A percentile compares a stretch with the other conserved stretches of the same genome.
Evolutionary conservation across 495 filamentous ascomycete genomes (phyloP).

Genomic region (Aspergillus ostianus): DNA sequence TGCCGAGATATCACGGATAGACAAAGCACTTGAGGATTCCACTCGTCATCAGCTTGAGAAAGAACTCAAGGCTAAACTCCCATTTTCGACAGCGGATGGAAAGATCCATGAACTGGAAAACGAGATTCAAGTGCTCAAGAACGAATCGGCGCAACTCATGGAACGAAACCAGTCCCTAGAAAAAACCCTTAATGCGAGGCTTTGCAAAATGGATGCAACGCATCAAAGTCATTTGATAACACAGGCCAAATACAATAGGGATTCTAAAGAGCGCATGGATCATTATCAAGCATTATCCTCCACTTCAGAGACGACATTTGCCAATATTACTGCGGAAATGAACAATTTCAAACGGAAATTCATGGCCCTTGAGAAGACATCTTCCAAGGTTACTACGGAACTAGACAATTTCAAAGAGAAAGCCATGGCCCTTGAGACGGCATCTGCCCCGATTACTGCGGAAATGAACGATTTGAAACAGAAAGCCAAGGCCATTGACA

Average conservation of each 20-base stretch:
- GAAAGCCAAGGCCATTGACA: neutral
- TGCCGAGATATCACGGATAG: slow-evolving; percentile 11
- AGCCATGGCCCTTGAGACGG: neutral
- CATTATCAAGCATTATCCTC: neutral
- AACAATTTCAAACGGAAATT: slow-evolving; percentile 1
- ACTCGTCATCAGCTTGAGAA: slow-evolving; percentile 7
- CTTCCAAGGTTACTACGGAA: neutral
- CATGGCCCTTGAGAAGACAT: neutral
- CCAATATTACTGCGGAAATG: neutral
- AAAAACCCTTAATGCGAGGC: neutral
- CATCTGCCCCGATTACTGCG: neutral
- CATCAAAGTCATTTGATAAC: neutral
- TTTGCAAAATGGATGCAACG: slow-evolving; percentile 2
- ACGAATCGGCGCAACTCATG: neutral
- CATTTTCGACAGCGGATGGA: neutral
- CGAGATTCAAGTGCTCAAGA: slow-evolving; percentile 6
- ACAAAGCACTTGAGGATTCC: slow-evolving; percentile 14
- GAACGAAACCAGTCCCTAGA: slow-evolving; percentile 5
- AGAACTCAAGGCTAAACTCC: neutral
- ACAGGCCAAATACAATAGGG: neutral
- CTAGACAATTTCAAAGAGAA: neutral
- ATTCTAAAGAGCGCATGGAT: neutral
- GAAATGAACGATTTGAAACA: slow-evolving; percentile 1
- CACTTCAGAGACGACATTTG: neutral
- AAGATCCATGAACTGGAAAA: slow-evolving; percentile 9